These are phyloP conservation scores for Lepidium sativum DNA, from an alignment of 345 rosid species.

Conservation along the genomic window DNA sequence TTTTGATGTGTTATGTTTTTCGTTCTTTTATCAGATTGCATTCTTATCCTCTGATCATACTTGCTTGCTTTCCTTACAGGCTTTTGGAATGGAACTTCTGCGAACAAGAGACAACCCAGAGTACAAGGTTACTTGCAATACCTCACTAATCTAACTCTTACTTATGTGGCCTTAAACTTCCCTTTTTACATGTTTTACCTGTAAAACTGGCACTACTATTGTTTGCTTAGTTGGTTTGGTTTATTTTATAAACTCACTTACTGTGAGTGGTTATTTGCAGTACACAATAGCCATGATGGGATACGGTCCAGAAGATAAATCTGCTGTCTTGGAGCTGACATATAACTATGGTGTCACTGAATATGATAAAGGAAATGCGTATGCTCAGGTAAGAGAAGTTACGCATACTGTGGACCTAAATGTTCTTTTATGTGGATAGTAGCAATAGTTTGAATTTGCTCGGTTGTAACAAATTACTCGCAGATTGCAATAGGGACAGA, in stretches of 20 bases:
- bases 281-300: constrained; percentile 85
- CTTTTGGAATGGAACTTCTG: constrained; percentile 98
- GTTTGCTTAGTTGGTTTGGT: background rate
- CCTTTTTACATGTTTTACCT: background rate
- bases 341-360: constrained; percentile 90
- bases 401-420: background rate
- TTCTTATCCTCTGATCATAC: background rate
- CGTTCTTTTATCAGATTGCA: background rate
- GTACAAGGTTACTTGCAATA: constrained; percentile 55
- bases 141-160: background rate
- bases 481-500: constrained; percentile 95
- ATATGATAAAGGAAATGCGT: constrained; percentile 84
- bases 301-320: constrained; percentile 92
- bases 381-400: constrained; percentile 58
- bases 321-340: constrained; percentile 73
- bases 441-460: background rate
- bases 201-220: background rate
- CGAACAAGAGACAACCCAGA: constrained; percentile 85
- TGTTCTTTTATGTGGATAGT: background rate
- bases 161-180: background rate
- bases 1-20: background rate
- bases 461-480: background rate
- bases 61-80: constrained; percentile 36
- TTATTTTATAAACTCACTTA: background rate
- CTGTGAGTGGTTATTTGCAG: constrained; percentile 25